Percentiles rank a stretch among this genome's conserved stretches.
These are phyloP conservation scores for Plasmodium malariae DNA, from an alignment of 169 alveolate genomes.

Conservation along the genomic window DNA sequence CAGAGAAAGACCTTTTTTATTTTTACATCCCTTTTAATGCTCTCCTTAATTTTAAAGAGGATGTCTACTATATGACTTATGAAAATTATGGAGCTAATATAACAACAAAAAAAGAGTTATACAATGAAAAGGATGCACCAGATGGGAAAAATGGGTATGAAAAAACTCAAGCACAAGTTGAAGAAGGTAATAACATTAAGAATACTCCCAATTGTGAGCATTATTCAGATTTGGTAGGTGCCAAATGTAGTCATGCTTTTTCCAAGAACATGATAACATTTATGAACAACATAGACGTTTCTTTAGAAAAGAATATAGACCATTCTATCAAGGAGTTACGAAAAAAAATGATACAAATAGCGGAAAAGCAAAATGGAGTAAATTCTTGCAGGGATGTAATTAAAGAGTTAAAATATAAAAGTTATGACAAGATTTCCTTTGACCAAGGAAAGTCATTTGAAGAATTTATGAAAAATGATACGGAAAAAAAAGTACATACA, in stretches of 20 bases:
- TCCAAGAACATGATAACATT: background rate
- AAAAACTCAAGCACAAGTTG: background rate
- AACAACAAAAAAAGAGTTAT: background rate
- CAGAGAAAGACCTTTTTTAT: background rate
- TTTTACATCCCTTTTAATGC: slow-evolving; percentile 13
- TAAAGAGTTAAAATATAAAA: slow-evolving; percentile 11
- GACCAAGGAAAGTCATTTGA: slow-evolving; percentile 13
- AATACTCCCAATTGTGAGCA: background rate
- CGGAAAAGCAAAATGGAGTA: slow-evolving; percentile 6
- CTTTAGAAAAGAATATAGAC: background rate
- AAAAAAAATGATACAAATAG: slow-evolving; percentile 9
- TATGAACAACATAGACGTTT: slow-evolving; percentile 1
- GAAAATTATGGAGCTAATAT: slow-evolving; percentile 1
- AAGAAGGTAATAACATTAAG: background rate
- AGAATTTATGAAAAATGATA: slow-evolving; percentile 1
- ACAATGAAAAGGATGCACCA: background rate
- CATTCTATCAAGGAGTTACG: slow-evolving; percentile 11
- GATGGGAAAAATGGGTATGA: background rate
- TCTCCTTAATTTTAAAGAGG: slow-evolving; percentile 7
- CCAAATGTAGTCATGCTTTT: background rate
- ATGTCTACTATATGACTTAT: background rate
- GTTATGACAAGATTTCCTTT: slow-evolving; percentile 14
- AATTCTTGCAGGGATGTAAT: slow-evolving; percentile 20
- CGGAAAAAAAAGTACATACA: background rate
- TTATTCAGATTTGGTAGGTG: slow-evolving; percentile 10